Conservation (phyloP, 257 asterid species). For the Capsicum rhomboideum region DNA sequence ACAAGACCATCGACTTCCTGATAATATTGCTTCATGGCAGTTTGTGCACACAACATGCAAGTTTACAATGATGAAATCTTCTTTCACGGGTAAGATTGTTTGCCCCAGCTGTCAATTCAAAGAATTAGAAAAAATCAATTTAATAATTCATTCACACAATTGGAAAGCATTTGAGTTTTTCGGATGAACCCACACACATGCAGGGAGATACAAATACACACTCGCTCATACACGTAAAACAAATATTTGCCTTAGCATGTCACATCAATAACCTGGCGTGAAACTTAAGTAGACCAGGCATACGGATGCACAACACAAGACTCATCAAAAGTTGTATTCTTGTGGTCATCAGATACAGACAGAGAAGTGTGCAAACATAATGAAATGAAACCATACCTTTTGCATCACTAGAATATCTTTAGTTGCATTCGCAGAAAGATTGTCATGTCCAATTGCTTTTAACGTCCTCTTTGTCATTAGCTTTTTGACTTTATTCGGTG, state of each 20-base stretch:
- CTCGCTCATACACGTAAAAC: background rate
- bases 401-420: slow-evolving; percentile 62
- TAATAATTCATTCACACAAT: background rate
- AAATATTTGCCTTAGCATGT: background rate
- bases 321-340: background rate
- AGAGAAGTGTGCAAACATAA: too few species aligned
- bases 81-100: slow-evolving; percentile 37
- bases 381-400: slow-evolving; percentile 39
- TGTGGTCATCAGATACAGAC: background rate
- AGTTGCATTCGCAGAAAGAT: slow-evolving; percentile 31
- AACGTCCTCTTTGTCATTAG: slow-evolving; percentile 35
- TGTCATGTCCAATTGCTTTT: slow-evolving; percentile 46
- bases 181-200: background rate
- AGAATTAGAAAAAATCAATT: background rate
- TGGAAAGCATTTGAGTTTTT: background rate
- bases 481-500: slow-evolving; percentile 23
- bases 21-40: slow-evolving; percentile 45
- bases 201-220: background rate
- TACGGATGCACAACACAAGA: background rate
- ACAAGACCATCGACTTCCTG: slow-evolving; percentile 53
- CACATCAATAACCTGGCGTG: background rate
- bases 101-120: slow-evolving; percentile 42
- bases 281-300: background rate
- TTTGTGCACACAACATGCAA: slow-evolving; percentile 46
- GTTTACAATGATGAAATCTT: slow-evolving; percentile 49